A percentile compares a stretch with the other conserved stretches of the same genome.
phyloP scores from a whole-genome alignment of 2,329 filamentous ascomycete genomes.

The Verticillium tricorpus region DNA sequence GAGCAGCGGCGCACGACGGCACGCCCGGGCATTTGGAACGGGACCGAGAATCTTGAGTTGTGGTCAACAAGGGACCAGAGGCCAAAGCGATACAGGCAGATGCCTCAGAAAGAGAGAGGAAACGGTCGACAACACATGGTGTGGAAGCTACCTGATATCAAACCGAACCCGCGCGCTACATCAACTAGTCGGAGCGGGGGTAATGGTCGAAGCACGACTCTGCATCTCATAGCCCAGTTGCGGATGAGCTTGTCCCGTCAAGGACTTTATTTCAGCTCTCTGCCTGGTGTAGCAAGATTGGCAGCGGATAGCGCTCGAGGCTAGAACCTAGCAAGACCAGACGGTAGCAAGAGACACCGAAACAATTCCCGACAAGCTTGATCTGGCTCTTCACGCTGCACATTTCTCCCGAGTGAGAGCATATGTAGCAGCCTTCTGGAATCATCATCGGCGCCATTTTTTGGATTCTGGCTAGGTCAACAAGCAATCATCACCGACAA shows the following conservation, averaged over 20 bases:
- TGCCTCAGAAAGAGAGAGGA: conserved; percentile 10
- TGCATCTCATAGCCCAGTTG: conserved; percentile 43
- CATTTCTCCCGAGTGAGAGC: conserved; percentile 27
- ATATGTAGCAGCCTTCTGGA: conserved; percentile 19
- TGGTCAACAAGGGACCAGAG: not conserved
- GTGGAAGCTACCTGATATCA: conserved; percentile 12
- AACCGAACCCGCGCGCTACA: conserved; percentile 9
- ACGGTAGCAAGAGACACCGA: conserved; percentile 65
- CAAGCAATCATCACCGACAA: not conserved
- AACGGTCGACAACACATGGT: conserved; percentile 6
- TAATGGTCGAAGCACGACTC: conserved; percentile 9
- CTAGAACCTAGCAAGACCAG: conserved; percentile 65
- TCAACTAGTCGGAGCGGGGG: conserved; percentile 14
- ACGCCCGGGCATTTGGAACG: not conserved
- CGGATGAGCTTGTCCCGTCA: conserved; percentile 38
- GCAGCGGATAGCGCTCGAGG: conserved; percentile 57
- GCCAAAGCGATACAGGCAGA: not conserved
- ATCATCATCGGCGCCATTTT: conserved; percentile 1
- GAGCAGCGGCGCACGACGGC: not conserved
- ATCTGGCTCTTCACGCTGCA: conserved; percentile 38
- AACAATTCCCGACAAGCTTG: conserved; percentile 36
- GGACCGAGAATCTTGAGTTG: not conserved
- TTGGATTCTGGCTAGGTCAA: not conserved
- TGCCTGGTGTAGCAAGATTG: conserved; percentile 49
- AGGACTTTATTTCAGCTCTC: conserved; percentile 31